A percentile compares a stretch with the other conserved stretches of the same genome.
These are phyloP conservation scores for Colletotrichum simmondsii DNA, from an alignment of 2,329 filamentous ascomycete genomes.

Conservation along the genomic window DNA sequence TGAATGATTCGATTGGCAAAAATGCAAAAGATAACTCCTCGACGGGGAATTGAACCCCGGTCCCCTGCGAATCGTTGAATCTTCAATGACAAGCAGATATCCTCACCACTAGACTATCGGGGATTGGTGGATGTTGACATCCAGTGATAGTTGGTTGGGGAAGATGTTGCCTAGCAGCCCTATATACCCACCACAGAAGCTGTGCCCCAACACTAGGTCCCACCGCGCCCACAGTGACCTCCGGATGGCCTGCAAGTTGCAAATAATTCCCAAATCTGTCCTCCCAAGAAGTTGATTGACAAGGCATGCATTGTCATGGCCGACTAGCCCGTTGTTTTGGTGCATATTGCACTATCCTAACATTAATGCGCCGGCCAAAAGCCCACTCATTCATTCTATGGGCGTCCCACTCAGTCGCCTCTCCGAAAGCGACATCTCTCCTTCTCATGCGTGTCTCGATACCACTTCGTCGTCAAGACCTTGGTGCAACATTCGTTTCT, in stretches of 20 bases:
- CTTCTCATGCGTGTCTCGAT: conserved; percentile 41
- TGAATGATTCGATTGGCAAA: neutral
- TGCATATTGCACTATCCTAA: neutral
- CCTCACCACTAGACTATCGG: neutral
- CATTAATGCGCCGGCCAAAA: neutral
- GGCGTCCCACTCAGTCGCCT: neutral
- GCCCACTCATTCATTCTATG: neutral
- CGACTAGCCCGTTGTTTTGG: neutral
- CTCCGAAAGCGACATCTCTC: conserved; percentile 39
- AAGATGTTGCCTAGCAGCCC: fast-evolving
- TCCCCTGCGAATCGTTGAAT: neutral
- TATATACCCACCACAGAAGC: fast-evolving
- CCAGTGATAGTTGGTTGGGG: neutral
- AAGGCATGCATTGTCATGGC: too few relatives aligned
- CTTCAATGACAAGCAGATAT: neutral
- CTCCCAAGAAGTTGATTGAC: too few relatives aligned
- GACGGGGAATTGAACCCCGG: neutral
- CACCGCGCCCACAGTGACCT: neutral
- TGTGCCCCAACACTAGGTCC: too few relatives aligned
- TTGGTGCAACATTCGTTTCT: conserved; percentile 40
- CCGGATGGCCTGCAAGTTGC: neutral
- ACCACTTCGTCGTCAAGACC: conserved; percentile 43
- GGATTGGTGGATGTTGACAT: neutral
- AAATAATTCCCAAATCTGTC: neutral
- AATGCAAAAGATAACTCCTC: neutral